Evolutionary conservation across 2,329 filamentous ascomycete genomes (phyloP), one percentile per base, ranked within the genome.

Genomic region (Ascochyta fabae): DNA sequence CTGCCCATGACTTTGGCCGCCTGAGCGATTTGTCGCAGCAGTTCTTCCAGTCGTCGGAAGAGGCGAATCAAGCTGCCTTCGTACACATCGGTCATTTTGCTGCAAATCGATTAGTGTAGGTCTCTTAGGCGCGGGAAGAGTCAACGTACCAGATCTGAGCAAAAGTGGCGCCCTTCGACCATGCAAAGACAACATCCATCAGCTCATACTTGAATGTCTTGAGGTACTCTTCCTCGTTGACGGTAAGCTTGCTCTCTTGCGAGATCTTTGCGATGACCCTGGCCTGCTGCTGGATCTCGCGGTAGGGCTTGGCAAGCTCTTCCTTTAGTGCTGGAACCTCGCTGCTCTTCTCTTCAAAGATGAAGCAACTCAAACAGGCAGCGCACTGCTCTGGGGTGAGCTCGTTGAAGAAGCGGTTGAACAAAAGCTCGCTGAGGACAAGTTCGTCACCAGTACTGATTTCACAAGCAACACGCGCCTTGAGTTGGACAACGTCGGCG

Each of bases 31-130:
- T 99, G 95, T 64, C 95, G 86, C 33, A 99, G 82, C 54, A 97
- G 83, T 78, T 99, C 95, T 77, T 99, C 95, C 29, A 99, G 83
- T 19, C 95, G 90, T 50, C 95, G 90, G 86, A 99, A 99, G 35
- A 97, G 87, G 44, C 95, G 92, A 67, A 99, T 98, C 58, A 99
- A 81, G 55, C 92, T 97, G 57, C 95, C 95, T 80, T 99, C 95
- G 77, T 97, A 99, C 26, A 94, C 91, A 68, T 97, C 94, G 26
- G 95, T 98, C 93, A 99, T 97, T 91, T 96, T 96, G 79, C 94
- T 96, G 52, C 42, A n/a, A 46, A 33, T 16, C 23, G 31, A 48
- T 62, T 45, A 62, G 35, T 12, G 44, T 15, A 7, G 22, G 41
- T n/a, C n/a, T 31, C 10, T 3, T 19, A 13, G 35, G 9, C 19